Conservation (phyloP, 495 filamentous ascomycete species). For the Trichoderma asperelloides region DNA sequence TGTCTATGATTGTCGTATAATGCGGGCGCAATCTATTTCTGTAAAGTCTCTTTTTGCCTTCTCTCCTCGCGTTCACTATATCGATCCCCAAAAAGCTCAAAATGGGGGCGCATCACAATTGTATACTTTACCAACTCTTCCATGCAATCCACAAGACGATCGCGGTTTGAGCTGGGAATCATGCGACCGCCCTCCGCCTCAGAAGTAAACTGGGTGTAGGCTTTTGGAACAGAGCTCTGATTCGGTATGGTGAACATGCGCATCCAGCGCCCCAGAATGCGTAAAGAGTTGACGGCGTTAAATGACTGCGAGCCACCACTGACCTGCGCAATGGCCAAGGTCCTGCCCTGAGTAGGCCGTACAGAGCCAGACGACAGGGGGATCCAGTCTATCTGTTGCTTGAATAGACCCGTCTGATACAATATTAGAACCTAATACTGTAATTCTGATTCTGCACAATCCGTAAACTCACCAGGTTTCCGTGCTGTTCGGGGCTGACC, state of each 20-base stretch:
- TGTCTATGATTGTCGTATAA: too few species aligned
- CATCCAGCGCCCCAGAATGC: conserved; percentile 68
- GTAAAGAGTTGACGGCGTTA: conserved; percentile 64
- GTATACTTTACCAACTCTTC: conserved; percentile 74
- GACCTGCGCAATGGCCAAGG: conserved; percentile 56
- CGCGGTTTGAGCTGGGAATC: conserved; percentile 52
- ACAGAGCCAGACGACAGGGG: conserved; percentile 54
- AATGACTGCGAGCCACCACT: conserved; percentile 62
- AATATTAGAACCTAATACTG: not conserved
- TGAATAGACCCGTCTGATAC: conserved; percentile 56
- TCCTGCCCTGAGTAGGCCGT: conserved; percentile 61
- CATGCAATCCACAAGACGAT: conserved; percentile 66
- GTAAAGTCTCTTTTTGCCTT: conserved; percentile 13
- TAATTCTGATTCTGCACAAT: not conserved
- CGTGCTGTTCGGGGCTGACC: conserved; percentile 64
- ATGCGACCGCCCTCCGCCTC: conserved; percentile 44
- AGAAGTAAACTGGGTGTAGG: conserved; percentile 52
- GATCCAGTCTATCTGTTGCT: conserved; percentile 73
- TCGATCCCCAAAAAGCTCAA: conserved; percentile 55
- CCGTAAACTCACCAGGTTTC: conserved; percentile 44
- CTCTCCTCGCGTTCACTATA: conserved; percentile 44
- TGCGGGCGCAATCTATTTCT: too few species aligned
- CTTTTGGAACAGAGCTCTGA: conserved; percentile 56
- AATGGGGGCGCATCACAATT: conserved; percentile 53
- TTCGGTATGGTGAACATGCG: conserved; percentile 69